These are phyloP conservation scores for Podaxis sp. DNA, from an alignment of 768 basidiomycete genomes.

Conservation along the genomic window DNA sequence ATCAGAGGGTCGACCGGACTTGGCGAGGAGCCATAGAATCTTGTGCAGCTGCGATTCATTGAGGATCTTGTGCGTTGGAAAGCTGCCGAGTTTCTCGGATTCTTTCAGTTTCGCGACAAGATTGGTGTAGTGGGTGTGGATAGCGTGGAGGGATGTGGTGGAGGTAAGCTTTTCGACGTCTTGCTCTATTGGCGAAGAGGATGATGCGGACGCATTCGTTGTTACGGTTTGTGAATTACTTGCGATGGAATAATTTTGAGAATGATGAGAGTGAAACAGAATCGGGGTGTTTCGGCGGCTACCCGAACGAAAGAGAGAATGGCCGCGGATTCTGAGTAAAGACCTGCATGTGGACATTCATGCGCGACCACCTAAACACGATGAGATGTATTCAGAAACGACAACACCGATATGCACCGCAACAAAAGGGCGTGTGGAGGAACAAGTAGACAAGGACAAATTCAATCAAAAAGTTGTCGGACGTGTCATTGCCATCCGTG, in stretches of 20 bases:
- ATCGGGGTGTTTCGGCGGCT: neutral
- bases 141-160: slow-evolving; percentile 21
- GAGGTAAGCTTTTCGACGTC: slow-evolving; percentile 21
- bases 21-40: slow-evolving; percentile 42
- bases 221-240: neutral
- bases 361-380: slow-evolving; percentile 29
- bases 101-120: slow-evolving; percentile 24
- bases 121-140: slow-evolving; percentile 33
- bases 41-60: slow-evolving; percentile 29
- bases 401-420: slow-evolving; percentile 12
- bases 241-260: slow-evolving; percentile 12
- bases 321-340: slow-evolving; percentile 31
- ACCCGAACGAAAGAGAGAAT: slow-evolving; percentile 17
- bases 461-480: slow-evolving; percentile 18
- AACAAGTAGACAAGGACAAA: slow-evolving; percentile 11
- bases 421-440: slow-evolving; percentile 1
- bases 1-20: slow-evolving; percentile 49
- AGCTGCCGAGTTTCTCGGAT: slow-evolving; percentile 8
- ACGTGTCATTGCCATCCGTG: slow-evolving; percentile 30
- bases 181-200: slow-evolving; percentile 14
- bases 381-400: slow-evolving; percentile 17
- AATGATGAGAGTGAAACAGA: slow-evolving; percentile 3
- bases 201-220: slow-evolving; percentile 10
- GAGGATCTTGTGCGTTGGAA: slow-evolving; percentile 3
- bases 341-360: slow-evolving; percentile 60